phyloP scores from a whole-genome alignment of 2,329 filamentous ascomycete species.

The Colletotrichum falcatum region DNA sequence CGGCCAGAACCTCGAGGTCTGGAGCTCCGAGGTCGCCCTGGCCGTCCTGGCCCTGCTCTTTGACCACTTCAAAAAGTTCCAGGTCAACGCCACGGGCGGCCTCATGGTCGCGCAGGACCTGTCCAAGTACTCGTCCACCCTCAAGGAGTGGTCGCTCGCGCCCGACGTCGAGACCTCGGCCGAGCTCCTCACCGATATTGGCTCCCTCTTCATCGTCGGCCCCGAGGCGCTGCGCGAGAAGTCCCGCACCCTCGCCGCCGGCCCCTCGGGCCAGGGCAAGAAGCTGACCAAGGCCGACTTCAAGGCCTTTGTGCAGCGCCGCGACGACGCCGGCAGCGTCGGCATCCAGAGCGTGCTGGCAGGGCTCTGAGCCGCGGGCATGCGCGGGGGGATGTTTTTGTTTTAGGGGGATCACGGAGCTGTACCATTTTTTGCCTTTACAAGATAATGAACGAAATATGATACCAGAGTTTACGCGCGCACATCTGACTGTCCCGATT shows the following conservation, averaged over 20 bases:
- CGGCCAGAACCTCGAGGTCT: constrained; percentile 84
- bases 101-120: constrained; percentile 98
- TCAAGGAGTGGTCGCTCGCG: constrained; percentile 83
- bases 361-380: constrained; percentile 60
- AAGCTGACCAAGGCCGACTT: constrained; percentile 77
- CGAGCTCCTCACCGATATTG: constrained; percentile 92
- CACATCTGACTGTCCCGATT: not conserved
- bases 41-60: constrained; percentile 83
- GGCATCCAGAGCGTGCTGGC: constrained; percentile 87
- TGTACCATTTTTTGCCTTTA: not conserved
- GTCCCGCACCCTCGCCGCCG: constrained; percentile 67
- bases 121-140: constrained; percentile 87
- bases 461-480: constrained; percentile 27
- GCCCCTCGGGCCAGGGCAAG: constrained; percentile 57
- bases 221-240: constrained; percentile 81
- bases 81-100: constrained; percentile 91
- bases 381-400: not conserved
- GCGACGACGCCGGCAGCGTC: constrained; percentile 84
- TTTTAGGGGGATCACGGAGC: not conserved
- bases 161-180: constrained; percentile 77
- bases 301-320: constrained; percentile 83
- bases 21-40: constrained; percentile 86
- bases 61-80: constrained; percentile 94
- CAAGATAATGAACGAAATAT: constrained; percentile 30
- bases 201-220: constrained; percentile 94